Evolutionary conservation across 2,329 filamentous ascomycete genomes (phyloP).

Genomic region (Stenocarpella maydis): DNA sequence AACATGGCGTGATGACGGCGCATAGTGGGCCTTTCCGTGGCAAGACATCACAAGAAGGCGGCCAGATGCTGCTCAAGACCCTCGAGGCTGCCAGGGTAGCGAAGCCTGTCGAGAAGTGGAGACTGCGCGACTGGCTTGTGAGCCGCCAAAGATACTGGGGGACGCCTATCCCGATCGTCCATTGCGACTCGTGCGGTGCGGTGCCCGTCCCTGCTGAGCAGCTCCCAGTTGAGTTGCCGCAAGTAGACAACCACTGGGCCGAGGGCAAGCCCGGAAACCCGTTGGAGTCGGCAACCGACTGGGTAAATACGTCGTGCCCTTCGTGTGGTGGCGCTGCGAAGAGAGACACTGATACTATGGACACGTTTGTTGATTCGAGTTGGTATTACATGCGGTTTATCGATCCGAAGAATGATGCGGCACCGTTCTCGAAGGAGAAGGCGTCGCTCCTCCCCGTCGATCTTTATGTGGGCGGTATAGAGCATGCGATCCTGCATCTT

Average conservation of each 20-base stretch:
- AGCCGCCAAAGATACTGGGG: conserved; percentile 95
- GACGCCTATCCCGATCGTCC: conserved; percentile 86
- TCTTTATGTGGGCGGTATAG: conserved; percentile 87
- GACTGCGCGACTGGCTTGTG: conserved; percentile 87
- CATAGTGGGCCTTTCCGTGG: conserved; percentile 72
- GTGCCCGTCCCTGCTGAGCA: conserved; percentile 81
- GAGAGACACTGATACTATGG: conserved; percentile 93
- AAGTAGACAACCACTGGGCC: conserved; percentile 73
- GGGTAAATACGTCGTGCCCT: conserved; percentile 80
- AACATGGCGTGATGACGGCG: conserved; percentile 73
- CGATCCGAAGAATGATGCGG: conserved; percentile 70
- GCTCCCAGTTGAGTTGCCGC: conserved; percentile 78
- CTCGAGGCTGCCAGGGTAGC: conserved; percentile 66
- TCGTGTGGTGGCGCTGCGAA: conserved; percentile 74
- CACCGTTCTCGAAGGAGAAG: conserved; percentile 68
- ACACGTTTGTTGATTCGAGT: conserved; percentile 94
- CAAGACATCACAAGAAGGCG: conserved; percentile 69
- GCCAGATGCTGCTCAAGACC: conserved; percentile 64
- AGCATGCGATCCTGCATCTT: conserved; percentile 90
- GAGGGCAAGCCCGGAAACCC: conserved; percentile 78
- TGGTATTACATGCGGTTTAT: conserved; percentile 90
- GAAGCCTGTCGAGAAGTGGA: conserved; percentile 75
- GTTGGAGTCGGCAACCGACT: conserved; percentile 74
- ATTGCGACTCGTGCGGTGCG: conserved; percentile 78
- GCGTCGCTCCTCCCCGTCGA: conserved; percentile 76